Base-by-base conservation (phyloP, 192 early-diverging fungal genomes). In the Dispira parvispora region DNA sequence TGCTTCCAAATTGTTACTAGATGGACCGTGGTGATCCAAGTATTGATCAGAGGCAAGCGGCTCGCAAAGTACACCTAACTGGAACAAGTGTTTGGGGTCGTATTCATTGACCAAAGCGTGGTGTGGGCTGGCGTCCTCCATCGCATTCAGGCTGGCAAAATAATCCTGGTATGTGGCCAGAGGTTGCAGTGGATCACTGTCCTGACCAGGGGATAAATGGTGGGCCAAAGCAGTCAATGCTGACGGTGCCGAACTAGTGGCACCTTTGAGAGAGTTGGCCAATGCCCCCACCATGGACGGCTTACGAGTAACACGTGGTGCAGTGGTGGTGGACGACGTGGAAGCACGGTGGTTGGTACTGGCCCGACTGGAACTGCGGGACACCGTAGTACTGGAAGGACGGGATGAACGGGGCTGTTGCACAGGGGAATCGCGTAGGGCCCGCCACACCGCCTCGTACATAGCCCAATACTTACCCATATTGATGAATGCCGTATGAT, bases 31-130 rank as follows among this genome's bases (percentile, higher is more conserved):
- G 21, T 69, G 71, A 64, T 69, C 69, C 43, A 67, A 73, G 67
- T 73, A 74, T 61, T 72, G 73, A 43, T 74, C 70, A 46, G 66
- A 61, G 2, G 70, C 69, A 1, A 73, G 65, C 1, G 76, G 73
- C 64, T 78, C 76, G 47, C 73, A 74, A 44, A 72, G 68, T 62
- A 78, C 60, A 8, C 73, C 74, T 14, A 78, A 60, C 16, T 69
- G 72, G 16, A 69, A 70, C 52, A 78, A 49, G 62, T 65, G 72
- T n/a, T 73, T 65, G 55, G 68, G 13, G 11, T 78, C 76, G 46
- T 78, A 74, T 58, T 78, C 73, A 42, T 32, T 50, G 28, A 43
- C 43, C 12, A 44, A 21, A 11, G 58, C 9, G n/a, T 14, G 20
- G 42, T 43, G 43, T 1, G 55, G 27, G 18, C 32, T 57, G 55